A percentile compares a stretch with the other conserved stretches of the same genome.
Conservation (phyloP, 2,329 filamentous ascomycete species). For the Neopestalotiopsis clavispora region DNA sequence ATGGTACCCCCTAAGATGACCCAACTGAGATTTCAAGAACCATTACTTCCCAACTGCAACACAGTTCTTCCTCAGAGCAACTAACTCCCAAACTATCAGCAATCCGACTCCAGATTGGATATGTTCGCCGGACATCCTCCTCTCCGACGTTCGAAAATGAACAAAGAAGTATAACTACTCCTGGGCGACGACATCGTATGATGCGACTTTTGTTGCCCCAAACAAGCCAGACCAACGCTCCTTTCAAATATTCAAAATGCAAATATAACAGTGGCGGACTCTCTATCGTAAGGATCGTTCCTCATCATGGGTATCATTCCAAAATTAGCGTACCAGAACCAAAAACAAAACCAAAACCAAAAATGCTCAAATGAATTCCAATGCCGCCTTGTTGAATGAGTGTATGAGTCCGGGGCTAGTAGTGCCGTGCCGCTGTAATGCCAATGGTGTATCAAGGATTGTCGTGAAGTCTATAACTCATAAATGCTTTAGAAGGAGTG, state of each 20-base stretch:
- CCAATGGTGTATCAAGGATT: conserved; percentile 18
- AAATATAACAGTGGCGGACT: conserved; percentile 7
- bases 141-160: neutral
- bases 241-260: neutral
- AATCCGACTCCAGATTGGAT: neutral
- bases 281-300: conserved; percentile 21
- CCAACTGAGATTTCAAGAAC: neutral
- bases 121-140: neutral
- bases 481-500: conserved; percentile 16
- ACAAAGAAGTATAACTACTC: conserved; percentile 13
- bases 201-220: neutral
- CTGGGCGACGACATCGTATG: neutral
- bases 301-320: conserved; percentile 19
- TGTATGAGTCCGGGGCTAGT: conserved; percentile 17
- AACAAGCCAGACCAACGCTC: neutral
- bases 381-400: conserved; percentile 13
- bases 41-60: neutral
- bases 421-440: conserved; percentile 4
- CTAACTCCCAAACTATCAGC: neutral
- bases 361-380: neutral
- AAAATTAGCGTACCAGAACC: neutral
- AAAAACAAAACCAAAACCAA: neutral
- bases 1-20: neutral
- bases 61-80: neutral
- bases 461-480: conserved; percentile 20